Evolutionary conservation across 768 basidiomycete species (phyloP).

Genomic region (Lactarius quietus): DNA sequence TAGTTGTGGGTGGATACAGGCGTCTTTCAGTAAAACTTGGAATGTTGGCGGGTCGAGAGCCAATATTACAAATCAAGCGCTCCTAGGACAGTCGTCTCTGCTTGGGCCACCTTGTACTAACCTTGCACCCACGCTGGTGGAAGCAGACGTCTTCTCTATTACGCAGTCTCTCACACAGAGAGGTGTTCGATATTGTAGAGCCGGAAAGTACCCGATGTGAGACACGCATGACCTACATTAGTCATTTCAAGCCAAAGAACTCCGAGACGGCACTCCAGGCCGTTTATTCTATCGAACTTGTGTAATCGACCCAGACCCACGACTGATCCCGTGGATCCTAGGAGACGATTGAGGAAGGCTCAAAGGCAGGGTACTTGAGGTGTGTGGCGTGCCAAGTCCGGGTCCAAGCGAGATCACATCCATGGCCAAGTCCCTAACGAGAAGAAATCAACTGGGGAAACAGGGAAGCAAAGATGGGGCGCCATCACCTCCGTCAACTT

Average conservation of each 20-base stretch:
- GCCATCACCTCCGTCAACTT: background rate
- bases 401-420: too few species aligned
- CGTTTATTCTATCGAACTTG: too few species aligned
- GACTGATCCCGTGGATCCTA: too few species aligned
- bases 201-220: background rate
- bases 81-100: background rate
- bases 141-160: background rate
- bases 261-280: too few species aligned
- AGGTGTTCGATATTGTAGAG: background rate
- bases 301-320: too few species aligned
- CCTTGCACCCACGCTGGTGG: background rate
- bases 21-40: too few species aligned
- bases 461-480: background rate
- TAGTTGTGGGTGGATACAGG: too few species aligned
- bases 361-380: too few species aligned
- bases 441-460: background rate
- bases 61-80: background rate
- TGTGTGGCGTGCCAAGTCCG: too few species aligned
- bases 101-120: background rate
- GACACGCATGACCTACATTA: background rate
- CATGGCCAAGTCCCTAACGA: too few species aligned
- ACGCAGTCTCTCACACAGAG: background rate
- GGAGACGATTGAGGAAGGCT: too few species aligned
- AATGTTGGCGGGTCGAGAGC: background rate
- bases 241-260: background rate